Evolutionary conservation across 164 flowering plant genomes (phyloP).

Genomic region (Berberis thunbergii): DNA sequence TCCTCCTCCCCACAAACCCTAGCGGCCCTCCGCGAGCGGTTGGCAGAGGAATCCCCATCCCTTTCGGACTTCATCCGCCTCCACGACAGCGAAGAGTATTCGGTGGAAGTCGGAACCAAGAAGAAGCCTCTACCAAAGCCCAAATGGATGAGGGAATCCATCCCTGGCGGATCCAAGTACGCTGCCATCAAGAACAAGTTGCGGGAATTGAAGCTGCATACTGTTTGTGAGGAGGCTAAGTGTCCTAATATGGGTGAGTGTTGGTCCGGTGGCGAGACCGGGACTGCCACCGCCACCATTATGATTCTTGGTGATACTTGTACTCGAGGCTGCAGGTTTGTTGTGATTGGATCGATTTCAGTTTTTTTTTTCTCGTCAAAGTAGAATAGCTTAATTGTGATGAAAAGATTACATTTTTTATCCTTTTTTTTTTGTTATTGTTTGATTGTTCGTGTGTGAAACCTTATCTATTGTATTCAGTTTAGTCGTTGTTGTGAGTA

Average conservation of each 20-base stretch:
- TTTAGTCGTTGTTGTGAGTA: no score
- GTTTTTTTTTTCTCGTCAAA: no score
- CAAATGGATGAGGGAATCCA: conserved; percentile 28
- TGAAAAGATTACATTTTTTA: no score
- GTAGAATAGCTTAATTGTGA: no score
- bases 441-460: no score
- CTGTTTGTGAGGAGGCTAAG: conserved; percentile 28
- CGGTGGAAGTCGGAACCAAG: conserved; percentile 27
- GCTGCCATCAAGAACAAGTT: conserved; percentile 22
- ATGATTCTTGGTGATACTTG: conserved; percentile 32
- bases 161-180: conserved; percentile 28
- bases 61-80: conserved; percentile 21
- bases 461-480: no score
- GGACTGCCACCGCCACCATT: conserved; percentile 30
- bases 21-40: conserved; percentile 15
- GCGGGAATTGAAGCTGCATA: conserved; percentile 24
- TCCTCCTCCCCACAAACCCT: conserved; percentile 12
- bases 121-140: conserved; percentile 30
- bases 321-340: conserved; percentile 28
- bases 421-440: no score
- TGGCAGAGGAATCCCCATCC: conserved; percentile 17
- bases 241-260: conserved; percentile 30
- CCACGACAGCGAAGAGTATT: conserved; percentile 17
- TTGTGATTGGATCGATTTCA: neutral
- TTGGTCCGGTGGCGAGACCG: conserved; percentile 33